A percentile compares a stretch with the other conserved stretches of the same genome.
Evolutionary conservation across 1,284 basidiomycete species (phyloP).

Genomic region (Trametes hirsuta): DNA sequence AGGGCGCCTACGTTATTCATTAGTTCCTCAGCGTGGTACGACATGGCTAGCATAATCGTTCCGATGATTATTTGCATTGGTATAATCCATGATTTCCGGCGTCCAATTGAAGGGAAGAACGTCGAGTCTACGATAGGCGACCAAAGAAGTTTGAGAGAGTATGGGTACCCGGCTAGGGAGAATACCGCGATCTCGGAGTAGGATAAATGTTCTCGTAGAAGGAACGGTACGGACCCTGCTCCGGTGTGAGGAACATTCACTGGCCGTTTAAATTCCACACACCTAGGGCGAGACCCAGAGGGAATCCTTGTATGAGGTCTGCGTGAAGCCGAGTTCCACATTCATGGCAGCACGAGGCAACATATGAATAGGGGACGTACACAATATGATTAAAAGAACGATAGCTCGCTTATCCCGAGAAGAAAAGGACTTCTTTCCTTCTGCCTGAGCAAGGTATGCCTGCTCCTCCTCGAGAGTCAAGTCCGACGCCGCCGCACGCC

Average conservation of each 20-base stretch:
- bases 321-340: conserved; percentile 5
- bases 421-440: conserved; percentile 57
- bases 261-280: conserved; percentile 21
- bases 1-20: conserved; percentile 70
- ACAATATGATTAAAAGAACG: conserved; percentile 85
- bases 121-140: conserved; percentile 96
- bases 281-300: conserved; percentile 80
- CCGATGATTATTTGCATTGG: conserved; percentile 96
- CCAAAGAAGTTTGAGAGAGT: conserved; percentile 97
- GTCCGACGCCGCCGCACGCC: conserved; percentile 48
- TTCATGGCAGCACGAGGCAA: conserved; percentile 8
- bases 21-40: conserved; percentile 78
- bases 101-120: conserved; percentile 81
- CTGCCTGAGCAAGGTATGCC: conserved; percentile 28
- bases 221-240: conserved; percentile 92
- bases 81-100: conserved; percentile 98
- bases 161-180: conserved; percentile 94
- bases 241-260: neutral
- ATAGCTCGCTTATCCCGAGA: conserved; percentile 85
- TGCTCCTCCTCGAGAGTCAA: conserved; percentile 35
- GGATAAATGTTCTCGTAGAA: conserved; percentile 92
- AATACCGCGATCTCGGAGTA: conserved; percentile 98
- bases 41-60: conserved; percentile 86
- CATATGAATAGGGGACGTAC: conserved; percentile 52
- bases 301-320: conserved; percentile 95